Evolutionary conservation across 805 yeast genomes (phyloP).

Genomic region (Yamadazyma endophytica): DNA sequence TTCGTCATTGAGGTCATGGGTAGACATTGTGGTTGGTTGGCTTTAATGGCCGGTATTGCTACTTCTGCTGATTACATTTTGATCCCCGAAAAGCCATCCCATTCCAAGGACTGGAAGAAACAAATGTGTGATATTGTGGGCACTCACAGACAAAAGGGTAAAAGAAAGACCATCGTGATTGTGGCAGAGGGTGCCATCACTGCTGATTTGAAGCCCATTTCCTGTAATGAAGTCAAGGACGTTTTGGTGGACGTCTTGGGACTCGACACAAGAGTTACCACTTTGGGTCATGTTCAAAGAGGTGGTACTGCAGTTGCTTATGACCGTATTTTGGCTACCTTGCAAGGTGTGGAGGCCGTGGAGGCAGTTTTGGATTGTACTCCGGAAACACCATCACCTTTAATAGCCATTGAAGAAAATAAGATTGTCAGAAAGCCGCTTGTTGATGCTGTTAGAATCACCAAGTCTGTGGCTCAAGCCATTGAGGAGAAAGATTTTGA

Average conservation of each 20-base stretch:
- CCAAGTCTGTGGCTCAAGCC: slow-evolving; percentile 88
- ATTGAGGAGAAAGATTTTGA: slow-evolving; percentile 76
- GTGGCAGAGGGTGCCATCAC: slow-evolving; percentile 98
- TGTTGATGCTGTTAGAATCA: slow-evolving; percentile 83
- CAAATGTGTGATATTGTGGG: slow-evolving; percentile 71
- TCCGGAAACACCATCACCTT: slow-evolving; percentile 89
- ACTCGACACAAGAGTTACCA: slow-evolving; percentile 90
- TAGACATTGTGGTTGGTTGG: slow-evolving; percentile 99
- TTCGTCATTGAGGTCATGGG: slow-evolving; percentile 99
- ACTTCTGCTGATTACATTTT: slow-evolving; percentile 93
- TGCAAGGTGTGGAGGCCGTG: slow-evolving; percentile 98
- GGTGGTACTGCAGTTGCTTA: slow-evolving; percentile 98
- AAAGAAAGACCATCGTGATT: slow-evolving; percentile 91
- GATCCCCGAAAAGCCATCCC: slow-evolving; percentile 91
- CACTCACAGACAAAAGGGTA: slow-evolving; percentile 81
- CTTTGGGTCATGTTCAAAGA: slow-evolving; percentile 96
- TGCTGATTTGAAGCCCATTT: slow-evolving; percentile 71
- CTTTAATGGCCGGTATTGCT: slow-evolving; percentile 94
- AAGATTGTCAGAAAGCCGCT: slow-evolving; percentile 80
- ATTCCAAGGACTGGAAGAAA: slow-evolving; percentile 68
- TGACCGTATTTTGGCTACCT: slow-evolving; percentile 85
- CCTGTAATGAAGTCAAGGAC: slow-evolving; percentile 75
- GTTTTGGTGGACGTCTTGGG: slow-evolving; percentile 74
- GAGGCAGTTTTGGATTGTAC: slow-evolving; percentile 85
- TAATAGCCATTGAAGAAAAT: slow-evolving; percentile 87